phyloP scores from a whole-genome alignment of 2,329 filamentous ascomycete genomes.

The Magnaporthiopsis poae region DNA sequence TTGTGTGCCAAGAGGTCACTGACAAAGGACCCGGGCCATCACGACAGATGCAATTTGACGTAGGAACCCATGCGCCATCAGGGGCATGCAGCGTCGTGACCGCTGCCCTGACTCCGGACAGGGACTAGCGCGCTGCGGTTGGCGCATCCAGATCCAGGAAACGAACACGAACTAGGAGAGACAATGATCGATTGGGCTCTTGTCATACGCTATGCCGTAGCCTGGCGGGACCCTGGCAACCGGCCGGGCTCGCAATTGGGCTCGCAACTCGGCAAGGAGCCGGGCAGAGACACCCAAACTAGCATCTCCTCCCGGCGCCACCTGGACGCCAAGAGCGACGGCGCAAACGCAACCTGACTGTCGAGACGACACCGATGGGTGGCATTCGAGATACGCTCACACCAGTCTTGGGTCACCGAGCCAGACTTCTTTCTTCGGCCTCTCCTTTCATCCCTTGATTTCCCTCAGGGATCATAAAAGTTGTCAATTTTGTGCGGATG shows the following conservation, averaged over 20 bases:
- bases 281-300: too few species aligned
- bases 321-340: too few species aligned
- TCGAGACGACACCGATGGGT: too few species aligned
- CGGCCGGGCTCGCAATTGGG: neutral
- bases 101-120: neutral
- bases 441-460: too few species aligned
- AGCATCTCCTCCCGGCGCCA: neutral
- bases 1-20: neutral
- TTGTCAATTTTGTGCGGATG: too few species aligned
- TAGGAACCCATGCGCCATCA: neutral
- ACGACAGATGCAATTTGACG: neutral
- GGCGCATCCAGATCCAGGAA: neutral
- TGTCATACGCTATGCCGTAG: neutral
- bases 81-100: neutral
- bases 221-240: neutral
- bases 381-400: too few species aligned
- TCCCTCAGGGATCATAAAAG: too few species aligned
- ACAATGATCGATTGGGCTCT: neutral
- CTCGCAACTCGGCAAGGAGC: too few species aligned
- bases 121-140: neutral
- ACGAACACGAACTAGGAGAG: neutral
- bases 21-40: neutral
- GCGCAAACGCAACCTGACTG: too few species aligned
- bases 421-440: too few species aligned
- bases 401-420: too few species aligned